Evolutionary conservation across 306 rosid genomes (phyloP).

Genomic region (Cercis canadensis): DNA sequence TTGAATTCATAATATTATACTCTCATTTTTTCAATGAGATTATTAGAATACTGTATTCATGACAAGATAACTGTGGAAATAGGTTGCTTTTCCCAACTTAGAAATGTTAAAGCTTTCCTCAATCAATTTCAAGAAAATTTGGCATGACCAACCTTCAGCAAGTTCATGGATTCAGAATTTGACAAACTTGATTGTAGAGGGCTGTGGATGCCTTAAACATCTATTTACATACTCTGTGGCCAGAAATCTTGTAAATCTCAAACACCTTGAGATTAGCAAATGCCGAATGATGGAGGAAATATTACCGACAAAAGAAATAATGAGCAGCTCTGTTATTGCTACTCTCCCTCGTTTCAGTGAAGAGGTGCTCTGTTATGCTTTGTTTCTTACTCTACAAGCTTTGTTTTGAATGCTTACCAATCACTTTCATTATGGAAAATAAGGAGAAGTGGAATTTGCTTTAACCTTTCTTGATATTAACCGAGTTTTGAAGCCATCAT

Average conservation of each 20-base stretch:
- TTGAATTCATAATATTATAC: too few relatives aligned
- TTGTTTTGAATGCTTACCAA: too few relatives aligned
- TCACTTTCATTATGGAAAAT: too few relatives aligned
- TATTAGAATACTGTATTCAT: too few relatives aligned
- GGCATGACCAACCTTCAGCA: not conserved
- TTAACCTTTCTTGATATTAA: too few relatives aligned
- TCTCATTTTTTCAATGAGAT: too few relatives aligned
- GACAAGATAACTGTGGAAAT: not conserved
- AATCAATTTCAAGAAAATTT: not conserved
- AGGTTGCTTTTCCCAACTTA: slow-evolving; percentile 1
- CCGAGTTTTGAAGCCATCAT: too few relatives aligned
- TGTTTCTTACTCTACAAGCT: too few relatives aligned
- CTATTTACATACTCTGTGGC: not conserved
- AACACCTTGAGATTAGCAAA: not conserved
- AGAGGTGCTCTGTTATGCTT: too few relatives aligned
- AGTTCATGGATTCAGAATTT: not conserved
- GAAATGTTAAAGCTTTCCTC: not conserved
- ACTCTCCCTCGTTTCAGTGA: too few relatives aligned
- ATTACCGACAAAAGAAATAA: not conserved
- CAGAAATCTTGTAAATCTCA: not conserved
- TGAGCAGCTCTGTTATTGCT: too few relatives aligned
- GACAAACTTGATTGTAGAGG: not conserved
- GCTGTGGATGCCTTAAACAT: not conserved
- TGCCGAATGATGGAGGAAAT: slow-evolving; percentile 13
- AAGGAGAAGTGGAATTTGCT: too few relatives aligned